A percentile compares a stretch with the other conserved stretches of the same genome.
Evolutionary conservation across 257 asterid genomes (phyloP).

Genomic region (Scutellaria minor): DNA sequence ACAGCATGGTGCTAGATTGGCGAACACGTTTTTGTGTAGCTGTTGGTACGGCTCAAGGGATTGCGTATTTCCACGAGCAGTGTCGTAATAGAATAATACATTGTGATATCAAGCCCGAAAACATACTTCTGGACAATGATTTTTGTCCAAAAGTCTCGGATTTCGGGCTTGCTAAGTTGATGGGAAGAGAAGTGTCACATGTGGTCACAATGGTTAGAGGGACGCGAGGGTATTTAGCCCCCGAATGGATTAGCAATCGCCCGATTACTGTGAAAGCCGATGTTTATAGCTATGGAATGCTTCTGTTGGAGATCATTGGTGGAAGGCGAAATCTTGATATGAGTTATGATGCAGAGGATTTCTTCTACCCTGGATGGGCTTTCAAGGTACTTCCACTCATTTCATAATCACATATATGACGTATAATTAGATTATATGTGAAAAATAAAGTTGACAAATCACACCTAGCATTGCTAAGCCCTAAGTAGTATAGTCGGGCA

Average conservation of each 20-base stretch:
- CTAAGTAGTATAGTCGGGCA: too few species aligned
- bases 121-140: constrained; percentile 79
- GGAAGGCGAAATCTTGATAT: constrained; percentile 91
- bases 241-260: constrained; percentile 88
- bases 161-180: constrained; percentile 88
- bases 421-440: too few species aligned
- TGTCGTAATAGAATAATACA: constrained; percentile 87
- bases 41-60: constrained; percentile 82
- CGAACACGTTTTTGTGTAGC: constrained; percentile 76
- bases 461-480: too few species aligned
- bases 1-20: constrained; percentile 59
- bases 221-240: constrained; percentile 88
- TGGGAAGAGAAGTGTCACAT: constrained; percentile 94
- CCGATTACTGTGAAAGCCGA: constrained; percentile 91
- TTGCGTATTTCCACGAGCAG: constrained; percentile 93
- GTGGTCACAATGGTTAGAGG: constrained; percentile 88
- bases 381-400: constrained; percentile 62
- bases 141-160: constrained; percentile 91
- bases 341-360: constrained; percentile 72
- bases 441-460: too few species aligned
- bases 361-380: constrained; percentile 98
- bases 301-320: constrained; percentile 79
- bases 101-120: constrained; percentile 93
- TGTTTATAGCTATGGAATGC: constrained; percentile 95
- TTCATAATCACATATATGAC: too few species aligned